A percentile compares a stretch with the other conserved stretches of the same genome.
Conservation (phyloP, 2,329 filamentous ascomycete species). For the Periconia macrospinosa region DNA sequence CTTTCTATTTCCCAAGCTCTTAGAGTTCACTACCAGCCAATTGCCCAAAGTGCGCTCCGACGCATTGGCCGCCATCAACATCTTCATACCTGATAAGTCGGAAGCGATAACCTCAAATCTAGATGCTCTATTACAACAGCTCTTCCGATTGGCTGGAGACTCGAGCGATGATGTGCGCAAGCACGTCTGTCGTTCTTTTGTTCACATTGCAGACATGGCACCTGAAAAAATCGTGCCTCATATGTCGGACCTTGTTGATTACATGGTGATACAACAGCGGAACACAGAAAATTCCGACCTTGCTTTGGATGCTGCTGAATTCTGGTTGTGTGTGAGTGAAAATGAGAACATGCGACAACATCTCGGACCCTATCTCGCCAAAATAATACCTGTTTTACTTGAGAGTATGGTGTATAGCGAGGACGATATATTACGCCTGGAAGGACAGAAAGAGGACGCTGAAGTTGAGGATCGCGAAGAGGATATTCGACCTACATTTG, state of each 20-base stretch:
- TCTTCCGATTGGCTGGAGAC: constrained; percentile 82
- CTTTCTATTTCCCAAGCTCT: constrained; percentile 85
- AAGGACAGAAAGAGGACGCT: constrained; percentile 78
- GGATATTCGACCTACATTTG: constrained; percentile 91
- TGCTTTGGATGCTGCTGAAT: constrained; percentile 92
- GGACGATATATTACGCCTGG: constrained; percentile 85
- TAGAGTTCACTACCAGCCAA: constrained; percentile 79
- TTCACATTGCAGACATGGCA: constrained; percentile 85
- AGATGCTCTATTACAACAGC: constrained; percentile 76
- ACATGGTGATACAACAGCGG: constrained; percentile 87
- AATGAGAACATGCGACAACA: constrained; percentile 77
- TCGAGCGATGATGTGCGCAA: constrained; percentile 78
- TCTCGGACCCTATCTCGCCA: constrained; percentile 75
- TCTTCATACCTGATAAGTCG: constrained; percentile 85
- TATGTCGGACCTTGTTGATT: constrained; percentile 84
- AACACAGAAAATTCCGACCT: constrained; percentile 81
- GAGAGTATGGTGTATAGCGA: constrained; percentile 96
- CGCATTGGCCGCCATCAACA: constrained; percentile 83
- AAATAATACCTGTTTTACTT: constrained; percentile 87
- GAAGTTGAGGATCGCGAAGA: constrained; percentile 87
- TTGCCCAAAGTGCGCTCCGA: constrained; percentile 76
- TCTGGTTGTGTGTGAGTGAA: constrained; percentile 93
- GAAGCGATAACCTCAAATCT: constrained; percentile 79
- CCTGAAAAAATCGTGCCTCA: constrained; percentile 90
- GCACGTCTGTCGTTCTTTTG: constrained; percentile 91